Evolutionary conservation across 495 filamentous ascomycete genomes (phyloP), one percentile per base, ranked within the genome.

Genomic region (Tuber brumale): DNA sequence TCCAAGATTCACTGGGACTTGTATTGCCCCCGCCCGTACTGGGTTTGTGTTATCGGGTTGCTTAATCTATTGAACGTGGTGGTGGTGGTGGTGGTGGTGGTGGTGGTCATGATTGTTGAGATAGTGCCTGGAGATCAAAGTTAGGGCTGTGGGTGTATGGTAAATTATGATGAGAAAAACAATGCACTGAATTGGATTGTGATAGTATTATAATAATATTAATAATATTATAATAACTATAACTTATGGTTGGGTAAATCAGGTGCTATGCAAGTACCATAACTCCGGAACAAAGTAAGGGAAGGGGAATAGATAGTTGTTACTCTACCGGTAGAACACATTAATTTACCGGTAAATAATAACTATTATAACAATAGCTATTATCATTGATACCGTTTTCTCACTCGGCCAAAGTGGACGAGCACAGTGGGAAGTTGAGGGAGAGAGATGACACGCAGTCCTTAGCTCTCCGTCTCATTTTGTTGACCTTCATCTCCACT

Each of bases 11-110:
- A 61, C n/a, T 16, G 51, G 23, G 3, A 46, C 23, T 12, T 51
- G 46, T 51, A 57, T 57, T 27, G 51, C 10, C 1, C 9, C 41
- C 41, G 41, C 48, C 23, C 21, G 27, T 18, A 35, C 27, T 35
- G 57, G 16, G 14, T 7, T 66, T 31, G 27, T 18, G 14, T 61
- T 61, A 14, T 31, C 23, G 9, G 51, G 51, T 61, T 61, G 23
- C 51, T 61, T 9, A 61, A 61, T n/a, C 3, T 3, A 61, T 66
- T 66, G 57, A 31, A 66, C n/a, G 46, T 23, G 8, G 46, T n/a
- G 61, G 70, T 76, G 57, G 48, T 69, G 44, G 74, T 43, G 66
- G 75, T 74, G 8, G 46, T n/a, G 61, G 70, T 76, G 57, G 48
- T 69, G 44, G 74, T 43, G 66, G 75, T 74, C 19, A 72, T n/a